Percentiles rank a stretch among this genome's conserved stretches.
phyloP scores from a whole-genome alignment of 495 filamentous ascomycete genomes.

The Neurospora sp. region DNA sequence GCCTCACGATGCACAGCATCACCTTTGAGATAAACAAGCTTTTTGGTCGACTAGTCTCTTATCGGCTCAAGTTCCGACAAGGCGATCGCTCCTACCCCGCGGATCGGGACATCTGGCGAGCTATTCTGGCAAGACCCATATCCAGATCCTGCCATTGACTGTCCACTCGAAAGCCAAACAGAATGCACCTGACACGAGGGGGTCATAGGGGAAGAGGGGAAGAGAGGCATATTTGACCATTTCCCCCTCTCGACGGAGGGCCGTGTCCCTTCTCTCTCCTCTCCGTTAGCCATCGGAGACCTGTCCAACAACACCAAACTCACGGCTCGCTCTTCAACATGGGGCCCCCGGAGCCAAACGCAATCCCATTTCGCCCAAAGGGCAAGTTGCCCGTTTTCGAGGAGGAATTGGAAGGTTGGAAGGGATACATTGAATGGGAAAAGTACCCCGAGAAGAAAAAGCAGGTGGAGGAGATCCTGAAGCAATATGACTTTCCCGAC shows the following conservation, averaged over 20 bases:
- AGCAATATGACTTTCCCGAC: constrained; percentile 43
- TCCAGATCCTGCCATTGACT: neutral
- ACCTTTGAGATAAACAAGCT: neutral
- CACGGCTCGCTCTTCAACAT: constrained; percentile 3
- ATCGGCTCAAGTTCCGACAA: neutral
- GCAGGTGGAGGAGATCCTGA: constrained; percentile 44
- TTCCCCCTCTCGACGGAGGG: neutral
- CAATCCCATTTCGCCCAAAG: constrained; percentile 9
- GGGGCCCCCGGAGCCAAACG: constrained; percentile 12
- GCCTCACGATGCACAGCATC: neutral
- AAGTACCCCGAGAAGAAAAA: constrained; percentile 55
- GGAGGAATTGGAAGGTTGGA: constrained; percentile 14
- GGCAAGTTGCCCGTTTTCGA: constrained; percentile 11
- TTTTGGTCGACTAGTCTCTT: neutral
- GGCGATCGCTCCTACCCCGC: neutral
- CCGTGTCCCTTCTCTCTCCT: neutral
- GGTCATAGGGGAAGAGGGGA: neutral
- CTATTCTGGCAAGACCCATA: neutral
- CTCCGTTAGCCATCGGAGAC: neutral
- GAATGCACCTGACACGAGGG: neutral
- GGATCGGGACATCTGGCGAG: neutral
- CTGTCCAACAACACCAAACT: neutral
- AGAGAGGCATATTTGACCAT: neutral
- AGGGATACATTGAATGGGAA: constrained; percentile 58
- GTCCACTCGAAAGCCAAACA: neutral